Evolutionary conservation across 1,284 basidiomycete species (phyloP), one percentile per base, ranked within the genome.

Genomic region (Sporisorium sorghi): DNA sequence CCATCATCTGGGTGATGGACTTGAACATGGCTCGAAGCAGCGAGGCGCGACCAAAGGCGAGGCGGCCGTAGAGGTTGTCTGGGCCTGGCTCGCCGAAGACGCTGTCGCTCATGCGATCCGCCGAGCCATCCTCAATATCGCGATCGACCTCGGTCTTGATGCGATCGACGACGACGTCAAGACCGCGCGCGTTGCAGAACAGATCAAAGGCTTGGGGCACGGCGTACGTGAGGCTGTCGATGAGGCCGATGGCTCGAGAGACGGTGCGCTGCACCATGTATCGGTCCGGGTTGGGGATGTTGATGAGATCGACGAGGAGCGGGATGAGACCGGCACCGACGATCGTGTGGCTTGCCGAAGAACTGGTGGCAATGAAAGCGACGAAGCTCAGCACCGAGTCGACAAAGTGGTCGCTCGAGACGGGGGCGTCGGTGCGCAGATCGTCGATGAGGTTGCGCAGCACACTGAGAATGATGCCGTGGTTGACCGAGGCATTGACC

Each of bases 291-390:
- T 62, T 54, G 14, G 33, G 30, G 47, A 76, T 74, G 33, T 70
- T 58, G 40, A 81, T 50, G 9, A 84, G 58, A 44, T 80, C 67
- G 51, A 84, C 52, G 15, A 99, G 88, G 9, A 96, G 87, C 1
- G 93, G 93, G 30, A 99, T 89, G 47, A 98, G 87, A 3, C 97
- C 97, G n/a, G 97, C 95, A n/a, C 93, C 92, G 61, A 98, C 92
- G 44, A 98, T 90, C 91, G 97, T 93, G 80, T 92, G 93, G 33
- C 92, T 93, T 32, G 93, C 93, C 1, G 90, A 88, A 3, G 91
- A 88, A 78, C 93, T 91, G 19, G 91, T 91, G 14, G 93, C 90
- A 72, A 99, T 89, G 86, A 90, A 93, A 2, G 92, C 93, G 42
- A 99, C 88, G 79, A 99, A 92, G 24, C 91, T 90, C 70, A 98